Conservation (phyloP, 306 rosid species). For the Herpetospermum pedunculosum region DNA sequence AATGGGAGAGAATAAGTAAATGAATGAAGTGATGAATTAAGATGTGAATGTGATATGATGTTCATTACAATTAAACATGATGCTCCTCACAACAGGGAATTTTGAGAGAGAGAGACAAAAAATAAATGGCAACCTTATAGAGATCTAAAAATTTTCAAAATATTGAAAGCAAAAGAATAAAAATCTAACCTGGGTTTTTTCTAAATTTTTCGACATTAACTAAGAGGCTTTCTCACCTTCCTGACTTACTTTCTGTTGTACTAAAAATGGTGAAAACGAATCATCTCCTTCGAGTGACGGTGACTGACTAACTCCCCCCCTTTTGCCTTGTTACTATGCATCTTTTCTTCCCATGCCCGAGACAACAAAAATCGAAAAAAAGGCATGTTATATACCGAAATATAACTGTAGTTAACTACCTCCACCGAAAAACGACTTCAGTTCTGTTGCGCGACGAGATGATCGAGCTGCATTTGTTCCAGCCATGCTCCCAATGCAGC, state of each 20-base stretch:
- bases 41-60: slow-evolving; percentile 10
- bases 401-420: slow-evolving; percentile 32
- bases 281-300: slow-evolving; percentile 13
- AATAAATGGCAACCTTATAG: slow-evolving; percentile 30
- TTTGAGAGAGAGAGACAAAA: slow-evolving; percentile 16
- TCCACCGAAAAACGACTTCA: slow-evolving; percentile 21
- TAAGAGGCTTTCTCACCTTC: slow-evolving; percentile 1
- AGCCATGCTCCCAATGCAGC: slow-evolving; percentile 56
- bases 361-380: slow-evolving; percentile 30
- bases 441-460: slow-evolving; percentile 61
- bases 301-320: background rate
- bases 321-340: background rate
- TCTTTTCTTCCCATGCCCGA: slow-evolving; percentile 16
- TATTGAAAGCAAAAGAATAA: slow-evolving; percentile 32
- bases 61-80: slow-evolving; percentile 9
- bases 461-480: slow-evolving; percentile 54
- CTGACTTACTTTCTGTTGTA: background rate
- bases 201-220: slow-evolving; percentile 4
- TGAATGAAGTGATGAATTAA: slow-evolving; percentile 22
- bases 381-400: slow-evolving; percentile 28
- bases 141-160: slow-evolving; percentile 38
- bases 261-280: slow-evolving; percentile 31
- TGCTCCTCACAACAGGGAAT: background rate
- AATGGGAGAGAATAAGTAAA: background rate
- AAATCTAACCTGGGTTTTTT: slow-evolving; percentile 3